phyloP scores from a whole-genome alignment of 2,329 filamentous ascomycete genomes.

The Plectosphaerella sp. region DNA sequence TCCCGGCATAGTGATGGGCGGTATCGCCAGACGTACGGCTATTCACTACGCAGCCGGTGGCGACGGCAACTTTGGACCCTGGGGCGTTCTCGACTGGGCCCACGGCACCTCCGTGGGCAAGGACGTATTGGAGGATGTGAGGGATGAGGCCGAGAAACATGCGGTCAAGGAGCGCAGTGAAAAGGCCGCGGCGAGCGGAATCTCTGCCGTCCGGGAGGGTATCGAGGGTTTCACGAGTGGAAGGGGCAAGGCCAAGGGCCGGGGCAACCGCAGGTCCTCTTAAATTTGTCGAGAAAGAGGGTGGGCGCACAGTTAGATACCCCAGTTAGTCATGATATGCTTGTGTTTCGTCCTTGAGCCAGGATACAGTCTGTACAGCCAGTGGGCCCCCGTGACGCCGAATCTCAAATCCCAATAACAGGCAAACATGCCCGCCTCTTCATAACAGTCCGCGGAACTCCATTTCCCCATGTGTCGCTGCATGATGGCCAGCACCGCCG shows the following conservation, averaged over 20 bases:
- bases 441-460: too few species aligned
- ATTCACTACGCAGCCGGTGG: conserved; percentile 54
- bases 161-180: conserved; percentile 37
- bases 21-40: conserved; percentile 37
- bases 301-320: too few species aligned
- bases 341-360: too few species aligned
- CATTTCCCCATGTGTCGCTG: too few species aligned
- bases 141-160: conserved; percentile 53
- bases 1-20: conserved; percentile 49
- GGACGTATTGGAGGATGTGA: conserved; percentile 48
- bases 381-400: too few species aligned
- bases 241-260: conserved; percentile 18
- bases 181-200: conserved; percentile 25
- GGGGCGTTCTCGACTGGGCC: conserved; percentile 60
- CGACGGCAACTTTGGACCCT: conserved; percentile 55
- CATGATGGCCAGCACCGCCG: too few species aligned
- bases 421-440: too few species aligned
- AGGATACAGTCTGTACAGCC: too few species aligned
- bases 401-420: too few species aligned
- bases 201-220: conserved; percentile 25
- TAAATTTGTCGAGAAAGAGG: not conserved
- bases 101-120: conserved; percentile 51
- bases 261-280: conserved; percentile 5
- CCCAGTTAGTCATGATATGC: too few species aligned
- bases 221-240: conserved; percentile 16